phyloP scores from a whole-genome alignment of 2,329 filamentous ascomycete species.

The Teratosphaeriaceae sp. region DNA sequence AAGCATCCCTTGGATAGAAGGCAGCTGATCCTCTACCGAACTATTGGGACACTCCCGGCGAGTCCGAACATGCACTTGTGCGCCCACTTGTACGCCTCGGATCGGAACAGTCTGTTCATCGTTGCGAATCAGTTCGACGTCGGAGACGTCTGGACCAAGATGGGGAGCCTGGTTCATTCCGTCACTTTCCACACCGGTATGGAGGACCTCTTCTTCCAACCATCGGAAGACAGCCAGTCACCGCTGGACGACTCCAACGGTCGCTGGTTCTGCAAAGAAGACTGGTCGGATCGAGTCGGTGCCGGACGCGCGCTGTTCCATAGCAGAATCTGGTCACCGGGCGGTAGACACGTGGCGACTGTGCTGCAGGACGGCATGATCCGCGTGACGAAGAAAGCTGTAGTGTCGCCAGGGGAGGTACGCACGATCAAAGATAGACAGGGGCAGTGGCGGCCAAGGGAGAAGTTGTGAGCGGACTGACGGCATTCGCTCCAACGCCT shows the following conservation, averaged over 20 bases:
- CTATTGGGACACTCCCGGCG: conserved; percentile 33
- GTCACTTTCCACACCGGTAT: conserved; percentile 42
- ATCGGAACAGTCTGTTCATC: conserved; percentile 49
- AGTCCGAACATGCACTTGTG: conserved; percentile 50
- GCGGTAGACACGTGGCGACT: conserved; percentile 40
- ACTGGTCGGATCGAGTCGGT: conserved; percentile 38
- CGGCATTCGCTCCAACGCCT: too few relatives aligned
- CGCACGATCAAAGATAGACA: not conserved
- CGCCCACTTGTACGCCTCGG: conserved; percentile 52
- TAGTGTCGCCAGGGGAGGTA: conserved; percentile 9
- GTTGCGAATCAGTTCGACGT: conserved; percentile 45
- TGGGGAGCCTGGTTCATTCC: conserved; percentile 44
- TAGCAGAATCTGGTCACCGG: conserved; percentile 38
- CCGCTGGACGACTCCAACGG: conserved; percentile 26
- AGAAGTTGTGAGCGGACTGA: conserved; percentile 10
- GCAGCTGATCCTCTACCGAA: conserved; percentile 41
- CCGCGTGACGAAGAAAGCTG: conserved; percentile 17
- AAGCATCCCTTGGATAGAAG: conserved; percentile 31
- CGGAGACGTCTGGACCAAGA: conserved; percentile 32
- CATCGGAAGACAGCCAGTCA: not conserved
- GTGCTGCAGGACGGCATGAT: conserved; percentile 47
- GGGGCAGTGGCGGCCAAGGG: conserved; percentile 4
- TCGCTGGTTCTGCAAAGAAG: conserved; percentile 46
- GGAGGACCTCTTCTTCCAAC: conserved; percentile 33
- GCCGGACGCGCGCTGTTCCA: conserved; percentile 43